Evolutionary conservation across 2,329 filamentous ascomycete species (phyloP), one percentile per base, ranked within the genome.

Genomic region (Verticillium klebahnii): DNA sequence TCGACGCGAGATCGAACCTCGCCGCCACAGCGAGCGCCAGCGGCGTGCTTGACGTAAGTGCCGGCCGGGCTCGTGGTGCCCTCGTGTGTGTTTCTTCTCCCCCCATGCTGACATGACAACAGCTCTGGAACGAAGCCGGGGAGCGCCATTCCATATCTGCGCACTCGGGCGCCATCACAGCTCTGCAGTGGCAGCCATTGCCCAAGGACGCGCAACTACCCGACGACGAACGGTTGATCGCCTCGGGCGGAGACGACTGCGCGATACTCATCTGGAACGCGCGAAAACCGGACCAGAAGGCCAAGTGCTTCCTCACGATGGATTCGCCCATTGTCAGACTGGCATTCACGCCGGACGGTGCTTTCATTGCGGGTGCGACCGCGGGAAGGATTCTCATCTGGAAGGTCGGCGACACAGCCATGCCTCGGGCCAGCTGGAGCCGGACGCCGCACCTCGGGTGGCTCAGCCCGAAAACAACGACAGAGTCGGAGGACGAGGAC

Each of bases 231-330:
- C 78, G 86, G 29, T 74, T 89, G 3, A 79, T 88, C 61, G 86
- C 86, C 8, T 85, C 85, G 1, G 85, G 85, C 29, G 83, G 83
- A 3, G 85, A 88, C 64, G 86, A 89, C 66, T 85, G 85, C 29
- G 83, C 83, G 12, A 86, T 89, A 57, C 76, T 82, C 56, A 82
- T 89, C 31, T 89, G 85, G 84, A 87, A 89, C 66, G 84, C 82
- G 3, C 78, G 82, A 57, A 78, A 77, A 40, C 72, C 80, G 1
- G 84, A 86, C 60, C 63, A 62, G 19, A 86, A 84, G 67, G 75
- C 84, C 1, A 85, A 82, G 63, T 84, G 81, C 64, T 85, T 83
- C 60, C 81, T 88, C 75, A 87, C 83, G 0, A 87, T 89, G 82
- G 80, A 81, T 31, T 77, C 78, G 1, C 80, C 84, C 8, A 82